Evolutionary conservation across 306 rosid species (phyloP), one percentile per base, ranked within the genome.

Genomic region (Vigna hirtella): DNA sequence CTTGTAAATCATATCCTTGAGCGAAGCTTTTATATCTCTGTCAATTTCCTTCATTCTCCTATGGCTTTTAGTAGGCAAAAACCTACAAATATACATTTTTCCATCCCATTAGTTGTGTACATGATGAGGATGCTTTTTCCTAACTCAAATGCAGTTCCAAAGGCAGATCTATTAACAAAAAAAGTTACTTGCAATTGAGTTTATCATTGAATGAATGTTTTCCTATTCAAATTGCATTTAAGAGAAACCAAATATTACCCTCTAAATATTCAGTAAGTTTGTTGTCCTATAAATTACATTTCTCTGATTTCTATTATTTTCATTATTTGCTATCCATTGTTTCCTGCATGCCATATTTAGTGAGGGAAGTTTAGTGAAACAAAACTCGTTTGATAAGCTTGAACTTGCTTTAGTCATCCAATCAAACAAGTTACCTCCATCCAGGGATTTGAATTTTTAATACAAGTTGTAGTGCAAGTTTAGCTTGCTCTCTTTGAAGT

Each of bases 21-120:
- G 84, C 2, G 81, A 76, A 30, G 70, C 30, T 61, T 5, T 66
- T 3, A 87, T 73, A 1, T 79, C 88, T 38, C 36, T 84, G 32
- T 80, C 51, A n/a, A 51, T 70, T 77, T 70, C 70, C 48, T 67
- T 77, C 86, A 88, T 79, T 73, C 77, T 86, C 68, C 52, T 89
- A 13, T 77, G 57, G 8, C 0, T 6, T 32, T 30, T 6, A 15
- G 82, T 85, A 3, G 90, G 93, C 28, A 89, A 26, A 82, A 86
- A 81, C 88, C 91, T 88, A 42, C 48, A 77, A 43, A 43, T 13
- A 67, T 32, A 72, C 32, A 61, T 43, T 65, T 16, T 17, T 17
- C 32, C 18, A 17, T 56, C 52, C 5, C 4, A 28, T 49, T 10
- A 55, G n/a, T 65, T 12, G 26, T 24, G 8, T 68, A 49, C 16